phyloP scores from a whole-genome alignment of 495 filamentous ascomycete genomes.

The Talaromyces ruber region DNA sequence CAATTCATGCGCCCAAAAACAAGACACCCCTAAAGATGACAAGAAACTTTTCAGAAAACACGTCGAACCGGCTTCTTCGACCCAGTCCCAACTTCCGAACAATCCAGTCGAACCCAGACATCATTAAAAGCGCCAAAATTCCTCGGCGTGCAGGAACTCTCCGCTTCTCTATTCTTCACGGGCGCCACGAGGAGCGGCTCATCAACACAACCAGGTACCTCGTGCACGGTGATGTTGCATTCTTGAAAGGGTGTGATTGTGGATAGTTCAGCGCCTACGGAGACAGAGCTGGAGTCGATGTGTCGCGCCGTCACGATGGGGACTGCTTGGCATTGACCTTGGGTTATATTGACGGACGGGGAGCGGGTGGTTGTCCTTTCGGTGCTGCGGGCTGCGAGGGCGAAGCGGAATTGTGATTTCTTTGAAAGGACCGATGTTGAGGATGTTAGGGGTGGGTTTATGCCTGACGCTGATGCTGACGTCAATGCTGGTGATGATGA shows the following conservation, averaged over 20 bases:
- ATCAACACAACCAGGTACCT: slow-evolving; percentile 26
- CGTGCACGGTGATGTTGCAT: slow-evolving; percentile 30
- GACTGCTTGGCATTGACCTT: slow-evolving; percentile 22
- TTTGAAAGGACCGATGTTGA: not conserved
- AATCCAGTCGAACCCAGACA: slow-evolving; percentile 28
- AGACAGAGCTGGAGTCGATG: slow-evolving; percentile 21
- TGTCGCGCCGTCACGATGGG: slow-evolving; percentile 20
- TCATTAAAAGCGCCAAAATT: slow-evolving; percentile 19
- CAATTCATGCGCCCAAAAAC: not conserved
- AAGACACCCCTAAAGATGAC: not conserved
- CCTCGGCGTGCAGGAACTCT: slow-evolving; percentile 20
- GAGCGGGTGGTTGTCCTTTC: slow-evolving; percentile 12
- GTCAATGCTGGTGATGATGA: not conserved
- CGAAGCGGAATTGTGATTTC: slow-evolving; percentile 10
- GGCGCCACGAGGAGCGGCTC: slow-evolving; percentile 18
- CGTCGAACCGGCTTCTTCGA: not conserved
- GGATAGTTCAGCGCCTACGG: slow-evolving; percentile 22
- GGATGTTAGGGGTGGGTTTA: not conserved
- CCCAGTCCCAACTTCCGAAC: slow-evolving; percentile 9
- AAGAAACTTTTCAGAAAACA: not conserved
- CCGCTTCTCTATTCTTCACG: slow-evolving; percentile 15
- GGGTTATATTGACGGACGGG: slow-evolving; percentile 16
- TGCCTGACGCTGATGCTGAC: not conserved
- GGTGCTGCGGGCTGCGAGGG: slow-evolving; percentile 16
- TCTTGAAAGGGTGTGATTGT: slow-evolving; percentile 11